Evolutionary conservation across 306 rosid species (phyloP).

Genomic region (Glycyrrhiza uralensis): DNA sequence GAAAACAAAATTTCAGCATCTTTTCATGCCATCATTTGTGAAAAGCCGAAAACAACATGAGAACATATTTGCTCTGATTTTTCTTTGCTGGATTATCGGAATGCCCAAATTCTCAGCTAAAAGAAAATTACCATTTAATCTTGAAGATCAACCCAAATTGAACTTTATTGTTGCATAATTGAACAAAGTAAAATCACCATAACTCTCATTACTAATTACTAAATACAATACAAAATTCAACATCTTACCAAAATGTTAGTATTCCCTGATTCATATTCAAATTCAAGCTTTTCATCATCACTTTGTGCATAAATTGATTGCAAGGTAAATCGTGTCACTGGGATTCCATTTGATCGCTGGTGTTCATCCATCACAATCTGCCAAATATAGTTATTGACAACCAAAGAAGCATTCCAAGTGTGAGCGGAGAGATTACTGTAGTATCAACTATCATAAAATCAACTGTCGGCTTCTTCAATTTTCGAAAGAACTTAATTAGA

Average conservation of each 20-base stretch:
- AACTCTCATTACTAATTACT: conserved; percentile 10
- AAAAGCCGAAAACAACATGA: conserved; percentile 6
- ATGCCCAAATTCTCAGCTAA: not conserved
- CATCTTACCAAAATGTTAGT: conserved; percentile 82
- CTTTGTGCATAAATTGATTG: conserved; percentile 91
- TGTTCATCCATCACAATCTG: conserved; percentile 99
- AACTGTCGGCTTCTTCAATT: not conserved
- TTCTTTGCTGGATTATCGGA: not conserved
- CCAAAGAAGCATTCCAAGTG: conserved; percentile 12
- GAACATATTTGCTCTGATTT: not conserved
- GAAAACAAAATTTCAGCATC: conserved; percentile 17
- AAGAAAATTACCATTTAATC: conserved; percentile 24
- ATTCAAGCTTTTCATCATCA: conserved; percentile 92
- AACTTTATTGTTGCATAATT: not conserved
- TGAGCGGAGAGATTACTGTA: not conserved
- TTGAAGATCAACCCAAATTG: conserved; percentile 11
- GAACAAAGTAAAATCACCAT: not conserved
- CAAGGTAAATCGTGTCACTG: conserved; percentile 80
- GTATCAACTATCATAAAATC: not conserved
- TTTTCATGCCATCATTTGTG: not conserved
- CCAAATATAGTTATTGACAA: conserved; percentile 28
- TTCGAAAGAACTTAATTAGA: not conserved
- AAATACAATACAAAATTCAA: conserved; percentile 23
- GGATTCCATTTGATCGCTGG: conserved; percentile 87
- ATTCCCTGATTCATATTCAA: conserved; percentile 94